These are phyloP conservation scores for Cyclocybe aegerita DNA, from an alignment of 768 basidiomycete species.

Conservation along the genomic window DNA sequence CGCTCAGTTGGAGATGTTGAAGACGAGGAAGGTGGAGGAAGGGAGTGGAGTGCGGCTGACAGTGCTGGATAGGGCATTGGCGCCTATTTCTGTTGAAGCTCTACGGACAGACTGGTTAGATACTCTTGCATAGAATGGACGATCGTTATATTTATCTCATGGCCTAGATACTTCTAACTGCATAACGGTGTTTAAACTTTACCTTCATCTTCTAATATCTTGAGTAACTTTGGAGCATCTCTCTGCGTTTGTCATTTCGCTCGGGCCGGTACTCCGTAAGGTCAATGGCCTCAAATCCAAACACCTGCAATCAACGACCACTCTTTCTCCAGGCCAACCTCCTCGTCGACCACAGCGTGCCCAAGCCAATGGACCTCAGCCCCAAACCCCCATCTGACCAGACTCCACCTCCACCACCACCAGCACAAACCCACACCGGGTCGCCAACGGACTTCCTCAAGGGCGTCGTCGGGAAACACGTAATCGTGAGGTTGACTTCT, in stretches of 20 bases:
- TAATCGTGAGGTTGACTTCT: conserved; percentile 87
- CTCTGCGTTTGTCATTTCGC: no score
- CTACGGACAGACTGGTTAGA: conserved; percentile 6
- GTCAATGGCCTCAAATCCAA: no score
- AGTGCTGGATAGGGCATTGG: conserved; percentile 7
- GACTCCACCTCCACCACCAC: conserved; percentile 46
- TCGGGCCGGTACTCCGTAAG: no score
- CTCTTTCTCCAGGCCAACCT: neutral
- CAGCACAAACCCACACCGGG: conserved; percentile 56
- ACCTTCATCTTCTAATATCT: no score
- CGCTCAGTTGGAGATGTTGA: conserved; percentile 19
- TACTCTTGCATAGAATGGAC: neutral
- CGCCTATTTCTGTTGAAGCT: neutral
- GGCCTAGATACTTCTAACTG: no score
- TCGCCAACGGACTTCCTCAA: conserved; percentile 93
- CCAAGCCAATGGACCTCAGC: conserved; percentile 21
- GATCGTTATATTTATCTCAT: neutral
- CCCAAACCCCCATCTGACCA: conserved; percentile 28
- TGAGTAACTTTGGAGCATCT: no score
- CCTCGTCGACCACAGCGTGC: neutral
- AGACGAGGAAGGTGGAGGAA: neutral
- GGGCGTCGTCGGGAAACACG: conserved; percentile 94
- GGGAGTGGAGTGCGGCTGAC: neutral
- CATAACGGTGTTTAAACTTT: no score
- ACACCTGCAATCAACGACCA: no score